A percentile compares a stretch with the other conserved stretches of the same genome.
phyloP scores from a whole-genome alignment of 176 grass and related monocot genomes.

The Saccharum spontaneum region DNA sequence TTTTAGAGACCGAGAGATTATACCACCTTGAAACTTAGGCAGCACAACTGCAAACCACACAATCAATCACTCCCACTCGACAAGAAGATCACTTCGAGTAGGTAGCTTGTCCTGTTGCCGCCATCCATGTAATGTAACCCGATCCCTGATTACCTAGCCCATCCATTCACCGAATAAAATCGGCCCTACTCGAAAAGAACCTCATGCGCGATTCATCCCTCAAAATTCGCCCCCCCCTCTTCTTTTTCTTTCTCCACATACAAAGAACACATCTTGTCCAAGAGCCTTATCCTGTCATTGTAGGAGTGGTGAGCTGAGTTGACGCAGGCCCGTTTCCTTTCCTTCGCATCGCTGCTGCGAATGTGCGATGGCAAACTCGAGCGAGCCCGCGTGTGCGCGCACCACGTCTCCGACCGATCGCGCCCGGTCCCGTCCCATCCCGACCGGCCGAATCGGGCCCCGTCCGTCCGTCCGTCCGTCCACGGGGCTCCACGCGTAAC shows the following conservation, averaged over 20 bases:
- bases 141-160: background rate
- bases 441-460: background rate
- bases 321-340: conserved; percentile 4
- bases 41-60: background rate
- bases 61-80: background rate
- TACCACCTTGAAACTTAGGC: background rate
- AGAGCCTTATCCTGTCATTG: conserved; percentile 5
- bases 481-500: conserved; percentile 10
- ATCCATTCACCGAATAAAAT: background rate
- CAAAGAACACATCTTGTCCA: background rate
- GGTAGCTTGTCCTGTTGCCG: conserved; percentile 11
- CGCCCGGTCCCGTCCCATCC: background rate
- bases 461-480: no score
- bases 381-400: conserved; percentile 20
- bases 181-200: background rate
- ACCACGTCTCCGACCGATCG: background rate
- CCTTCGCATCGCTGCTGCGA: background rate
- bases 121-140: background rate
- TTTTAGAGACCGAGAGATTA: background rate
- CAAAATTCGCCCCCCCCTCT: background rate
- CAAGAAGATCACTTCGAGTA: background rate
- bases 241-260: background rate
- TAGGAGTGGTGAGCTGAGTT: background rate
- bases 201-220: background rate
- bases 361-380: background rate